These are phyloP conservation scores for Nakaseomyces uthaithaninus DNA, from an alignment of 1,139 yeast species.

Conservation along the genomic window DNA sequence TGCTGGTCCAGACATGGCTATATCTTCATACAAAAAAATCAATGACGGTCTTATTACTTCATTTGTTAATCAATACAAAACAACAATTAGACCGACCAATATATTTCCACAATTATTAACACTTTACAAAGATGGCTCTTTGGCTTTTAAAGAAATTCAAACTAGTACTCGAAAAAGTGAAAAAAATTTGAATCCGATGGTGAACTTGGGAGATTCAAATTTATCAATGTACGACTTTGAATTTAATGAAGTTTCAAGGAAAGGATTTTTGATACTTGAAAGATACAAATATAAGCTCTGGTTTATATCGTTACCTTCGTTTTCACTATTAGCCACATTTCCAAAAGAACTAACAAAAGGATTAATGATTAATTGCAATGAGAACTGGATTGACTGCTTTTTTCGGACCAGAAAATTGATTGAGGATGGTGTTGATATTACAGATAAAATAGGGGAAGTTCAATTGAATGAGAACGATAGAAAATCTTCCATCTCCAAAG, in stretches of 20 bases:
- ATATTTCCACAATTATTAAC: conserved; percentile 33
- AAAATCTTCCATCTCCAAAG: too few relatives aligned
- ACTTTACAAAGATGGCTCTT: conserved; percentile 36
- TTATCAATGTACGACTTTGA: conserved; percentile 76
- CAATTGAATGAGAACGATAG: conserved; percentile 4
- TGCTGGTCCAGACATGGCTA: conserved; percentile 23
- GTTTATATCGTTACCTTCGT: conserved; percentile 41
- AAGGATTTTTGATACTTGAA: conserved; percentile 60
- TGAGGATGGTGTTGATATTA: conserved; percentile 20
- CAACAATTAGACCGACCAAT: conserved; percentile 33
- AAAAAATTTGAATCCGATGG: conserved; percentile 13
- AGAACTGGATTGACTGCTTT: conserved; percentile 44
- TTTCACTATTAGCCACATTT: conserved; percentile 12
- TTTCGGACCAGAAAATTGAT: conserved; percentile 41
- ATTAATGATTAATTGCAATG: conserved; percentile 27
- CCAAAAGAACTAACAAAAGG: conserved; percentile 12
- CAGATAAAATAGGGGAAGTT: conserved; percentile 8
- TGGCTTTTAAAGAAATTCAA: conserved; percentile 23
- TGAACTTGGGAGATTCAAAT: conserved; percentile 41
- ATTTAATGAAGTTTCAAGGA: conserved; percentile 46
- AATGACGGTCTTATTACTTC: conserved; percentile 25
- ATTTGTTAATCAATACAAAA: conserved; percentile 34
- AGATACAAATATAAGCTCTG: conserved; percentile 51
- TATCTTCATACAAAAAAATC: conserved; percentile 20
- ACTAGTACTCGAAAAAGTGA: conserved; percentile 31